Base-by-base conservation (phyloP, 352 stramenopile species). In the Phytophthora sansomeana region DNA sequence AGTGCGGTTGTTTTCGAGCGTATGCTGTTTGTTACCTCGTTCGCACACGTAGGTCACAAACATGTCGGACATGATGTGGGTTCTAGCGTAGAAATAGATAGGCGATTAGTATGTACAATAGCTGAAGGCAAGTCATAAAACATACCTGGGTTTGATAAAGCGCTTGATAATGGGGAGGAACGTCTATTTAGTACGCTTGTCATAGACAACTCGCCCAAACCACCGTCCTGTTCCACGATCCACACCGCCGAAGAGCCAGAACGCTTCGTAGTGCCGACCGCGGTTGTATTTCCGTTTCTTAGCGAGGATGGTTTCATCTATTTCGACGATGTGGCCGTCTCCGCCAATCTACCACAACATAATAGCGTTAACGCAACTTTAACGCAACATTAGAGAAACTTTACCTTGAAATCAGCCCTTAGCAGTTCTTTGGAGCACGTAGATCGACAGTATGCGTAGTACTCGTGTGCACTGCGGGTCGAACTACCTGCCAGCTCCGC, bases 251-350 rank as follows among this genome's bases (percentile, higher is more conserved):
- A 82, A 79, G 2, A 77, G n/a, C 74, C 66, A 79, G 10, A 69
- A 70, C 9, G 70, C 64, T n/a, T 50, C 17, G 30, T 72, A 63
- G 0, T n/a, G 4, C 0, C 36, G 47, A 0, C 63, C 62, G 7
- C 59, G 32, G 0, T 39, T 33, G 41, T 81, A 81, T 53, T 78
- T 74, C 17, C 35, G 57, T 35, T 78, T 76, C 39, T 72, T 81
- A 4, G 52, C 36, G 0, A 74, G 28, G 8, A 35, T 70, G 4
- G 64, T 73, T n/a, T 77, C 63, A 36, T 72, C 72, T 14, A 80
- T 80, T 46, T 74, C 61, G 1, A 80, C 72, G 6, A 69, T 63
- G 19, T 72, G 54, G 1, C 64, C 66, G 19, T 48, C 35, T 1
- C 69, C 49, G 1, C 42, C 50, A 28, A 67, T 67, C 50, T 61